A percentile compares a stretch with the other conserved stretches of the same genome.
Evolutionary conservation across 2,329 filamentous ascomycete species (phyloP).

Genomic region (Monilinia laxa): DNA sequence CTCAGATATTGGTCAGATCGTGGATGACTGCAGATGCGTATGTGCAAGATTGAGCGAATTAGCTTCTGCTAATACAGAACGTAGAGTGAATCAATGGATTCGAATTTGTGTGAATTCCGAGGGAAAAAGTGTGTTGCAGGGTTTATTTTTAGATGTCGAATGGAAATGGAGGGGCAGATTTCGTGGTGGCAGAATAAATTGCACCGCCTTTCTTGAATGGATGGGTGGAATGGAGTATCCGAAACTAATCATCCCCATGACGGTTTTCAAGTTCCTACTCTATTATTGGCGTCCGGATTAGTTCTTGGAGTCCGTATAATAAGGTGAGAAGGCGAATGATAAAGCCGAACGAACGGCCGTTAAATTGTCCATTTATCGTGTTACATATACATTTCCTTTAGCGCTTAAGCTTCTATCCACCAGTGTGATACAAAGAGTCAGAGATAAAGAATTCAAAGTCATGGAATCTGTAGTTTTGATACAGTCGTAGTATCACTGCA

Average conservation of each 20-base stretch:
- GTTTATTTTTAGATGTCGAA: constrained; percentile 2
- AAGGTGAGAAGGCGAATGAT: neutral
- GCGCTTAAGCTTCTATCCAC: neutral
- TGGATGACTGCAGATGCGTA: neutral
- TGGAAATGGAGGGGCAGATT: neutral
- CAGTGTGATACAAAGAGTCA: neutral
- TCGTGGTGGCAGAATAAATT: neutral
- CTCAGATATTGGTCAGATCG: neutral
- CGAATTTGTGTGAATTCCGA: neutral
- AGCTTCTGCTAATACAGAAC: neutral
- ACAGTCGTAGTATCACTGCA: neutral
- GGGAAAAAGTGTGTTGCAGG: constrained; percentile 8
- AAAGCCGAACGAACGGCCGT: neutral
- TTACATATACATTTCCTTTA: neutral
- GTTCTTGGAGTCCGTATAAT: neutral
- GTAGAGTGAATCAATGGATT: neutral
- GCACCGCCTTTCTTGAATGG: neutral
- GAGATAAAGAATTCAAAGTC: too few relatives aligned
- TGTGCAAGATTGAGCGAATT: neutral
- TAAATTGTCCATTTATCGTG: neutral
- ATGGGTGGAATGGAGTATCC: neutral
- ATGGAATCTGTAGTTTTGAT: neutral
- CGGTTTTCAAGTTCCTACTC: too few relatives aligned
- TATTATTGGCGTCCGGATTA: neutral
- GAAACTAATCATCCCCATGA: neutral